phyloP scores from a whole-genome alignment of 208 protist species.

The Trypanosoma mega region DNA sequence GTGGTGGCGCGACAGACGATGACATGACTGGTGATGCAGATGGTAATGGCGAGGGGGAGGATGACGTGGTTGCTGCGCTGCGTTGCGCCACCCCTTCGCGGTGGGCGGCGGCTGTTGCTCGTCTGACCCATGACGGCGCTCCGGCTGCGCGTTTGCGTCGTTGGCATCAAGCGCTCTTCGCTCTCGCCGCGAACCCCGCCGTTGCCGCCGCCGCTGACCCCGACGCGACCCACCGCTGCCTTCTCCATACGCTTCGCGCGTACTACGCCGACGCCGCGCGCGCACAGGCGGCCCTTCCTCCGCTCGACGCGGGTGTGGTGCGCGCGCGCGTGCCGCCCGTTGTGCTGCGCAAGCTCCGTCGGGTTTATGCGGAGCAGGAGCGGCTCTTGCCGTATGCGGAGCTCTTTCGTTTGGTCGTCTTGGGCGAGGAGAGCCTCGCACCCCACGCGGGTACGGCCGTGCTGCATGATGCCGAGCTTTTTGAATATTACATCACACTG shows the following conservation, averaged over 20 bases:
- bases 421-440: conserved; percentile 27
- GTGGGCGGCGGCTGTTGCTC: conserved; percentile 13
- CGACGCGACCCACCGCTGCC: conserved; percentile 18
- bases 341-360: conserved; percentile 23
- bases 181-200: conserved; percentile 32
- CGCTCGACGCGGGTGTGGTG: conserved; percentile 9
- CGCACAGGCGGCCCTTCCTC: conserved; percentile 27
- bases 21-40: conserved; percentile 4
- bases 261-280: conserved; percentile 33
- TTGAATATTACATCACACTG: conserved; percentile 48
- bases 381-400: conserved; percentile 24
- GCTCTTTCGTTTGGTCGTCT: conserved; percentile 23
- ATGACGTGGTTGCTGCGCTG: conserved; percentile 20
- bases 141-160: conserved; percentile 20
- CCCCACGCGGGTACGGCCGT: conserved; percentile 26
- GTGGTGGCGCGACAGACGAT: neutral
- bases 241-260: conserved; percentile 25
- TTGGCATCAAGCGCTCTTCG: conserved; percentile 62
- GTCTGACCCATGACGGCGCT: conserved; percentile 3
- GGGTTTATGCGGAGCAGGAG: conserved; percentile 25
- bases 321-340: conserved; percentile 32
- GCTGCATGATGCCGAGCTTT: conserved; percentile 54
- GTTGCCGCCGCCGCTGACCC: conserved; percentile 18
- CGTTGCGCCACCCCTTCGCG: conserved; percentile 12
- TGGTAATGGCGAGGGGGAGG: neutral